phyloP scores from a whole-genome alignment of 1,284 basidiomycete genomes.

The Leccinum solheimii region DNA sequence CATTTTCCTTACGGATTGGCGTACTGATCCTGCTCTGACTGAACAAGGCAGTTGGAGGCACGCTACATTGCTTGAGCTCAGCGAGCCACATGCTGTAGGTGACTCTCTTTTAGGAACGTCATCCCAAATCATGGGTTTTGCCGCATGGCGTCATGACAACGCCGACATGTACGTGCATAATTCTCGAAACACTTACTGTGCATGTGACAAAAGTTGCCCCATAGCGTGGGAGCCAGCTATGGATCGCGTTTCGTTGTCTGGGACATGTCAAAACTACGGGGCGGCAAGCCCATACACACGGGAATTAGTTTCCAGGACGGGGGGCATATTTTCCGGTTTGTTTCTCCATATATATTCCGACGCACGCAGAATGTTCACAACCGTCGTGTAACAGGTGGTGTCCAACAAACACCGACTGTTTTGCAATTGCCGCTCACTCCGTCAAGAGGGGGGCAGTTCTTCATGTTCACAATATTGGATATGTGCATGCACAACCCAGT shows the following conservation, averaged over 20 bases:
- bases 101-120: slow-evolving; percentile 49
- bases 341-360: background rate
- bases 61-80: slow-evolving; percentile 65
- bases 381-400: slow-evolving; percentile 57
- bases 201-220: slow-evolving; percentile 12
- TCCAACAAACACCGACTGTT: slow-evolving; percentile 69
- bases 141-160: slow-evolving; percentile 68
- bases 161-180: slow-evolving; percentile 63
- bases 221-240: slow-evolving; percentile 71
- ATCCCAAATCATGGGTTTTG: slow-evolving; percentile 54
- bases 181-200: background rate
- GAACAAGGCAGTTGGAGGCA: slow-evolving; percentile 57
- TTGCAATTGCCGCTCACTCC: slow-evolving; percentile 66
- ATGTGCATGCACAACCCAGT: slow-evolving; percentile 62
- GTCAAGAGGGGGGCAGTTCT: slow-evolving; percentile 62
- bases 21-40: slow-evolving; percentile 60
- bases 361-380: slow-evolving; percentile 9
- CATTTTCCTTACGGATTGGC: slow-evolving; percentile 77
- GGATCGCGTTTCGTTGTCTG: slow-evolving; percentile 69
- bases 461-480: slow-evolving; percentile 65
- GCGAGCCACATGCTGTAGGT: slow-evolving; percentile 65
- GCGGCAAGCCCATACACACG: slow-evolving; percentile 64
- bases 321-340: slow-evolving; percentile 65
- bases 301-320: slow-evolving; percentile 67
- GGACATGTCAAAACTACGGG: slow-evolving; percentile 68